Base-by-base conservation (phyloP, 371 early-diverging fungal genomes). In the Batkoa obscura region DNA sequence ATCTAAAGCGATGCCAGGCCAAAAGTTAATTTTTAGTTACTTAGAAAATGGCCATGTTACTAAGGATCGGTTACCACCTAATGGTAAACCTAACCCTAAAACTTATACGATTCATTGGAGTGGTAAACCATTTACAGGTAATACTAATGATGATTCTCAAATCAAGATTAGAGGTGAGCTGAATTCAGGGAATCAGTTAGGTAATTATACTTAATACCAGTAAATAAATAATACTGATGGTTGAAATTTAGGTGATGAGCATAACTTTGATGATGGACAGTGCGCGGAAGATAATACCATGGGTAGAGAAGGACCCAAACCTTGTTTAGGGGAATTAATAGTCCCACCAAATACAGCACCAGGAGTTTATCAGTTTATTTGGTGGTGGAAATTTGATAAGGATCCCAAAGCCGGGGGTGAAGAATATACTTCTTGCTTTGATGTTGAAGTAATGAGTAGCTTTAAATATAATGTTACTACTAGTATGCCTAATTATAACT, bases 311-410 rank as follows among this genome's bases (percentile, higher is more conserved):
- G 57, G 47, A 9, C 47, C 47, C 4, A 3, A 30, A 13, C 57
- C 62, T 57, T 68, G 66, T 38, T 63, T 61, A 31, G 68, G 68
- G 0, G 43, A 55, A 9, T 33, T 65, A 17, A 60, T 53, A 0
- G 32, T 68, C 34, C 68, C 68, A 3, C 35, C 2, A 1, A 17
- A 48, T 4, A 62, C 55, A 0, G 60, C 60, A 9, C 65, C 65
- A 31, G 68, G 66, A 0, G 60, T 56, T 0, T 64, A 65, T 36
- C 66, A 68, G 51, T 10, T 68, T 39, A 43, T 68, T n/a, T 65
- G 66, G 68, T 67, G 63, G 61, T 68, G 66, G 68, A 68, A 63
- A 45, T 68, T 62, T 41, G 68, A 68, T n/a, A 60, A 60, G 5
- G 65, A 65, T 51, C 61, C 60, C 3, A 39, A 39, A 15, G 57